Evolutionary conservation across 768 basidiomycete species (phyloP), one percentile per base, ranked within the genome.

Genomic region (Serendipita sp.): DNA sequence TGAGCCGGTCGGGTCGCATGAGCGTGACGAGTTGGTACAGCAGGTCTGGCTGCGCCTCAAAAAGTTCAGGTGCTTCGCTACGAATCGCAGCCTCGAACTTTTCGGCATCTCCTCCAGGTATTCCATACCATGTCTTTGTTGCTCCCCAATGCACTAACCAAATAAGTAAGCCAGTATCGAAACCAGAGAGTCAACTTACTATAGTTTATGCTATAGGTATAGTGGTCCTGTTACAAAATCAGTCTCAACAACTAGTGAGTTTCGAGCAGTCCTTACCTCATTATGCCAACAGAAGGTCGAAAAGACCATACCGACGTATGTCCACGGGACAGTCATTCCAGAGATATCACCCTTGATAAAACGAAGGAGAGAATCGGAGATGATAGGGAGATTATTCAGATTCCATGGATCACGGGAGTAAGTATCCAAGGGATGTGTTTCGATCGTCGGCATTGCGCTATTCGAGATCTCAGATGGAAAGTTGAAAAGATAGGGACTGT

Each of bases 251-350:
- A 5, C 47, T 38, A n/a, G 3, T 2, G 23, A 3, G 36, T 34
- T 13, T 52, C 15, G 2, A 28, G 23, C 13, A 47, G 34, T 13
- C 70, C 78, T 65, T 70, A 89, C 89, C 83, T 92, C 94, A 71
- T 99, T 99, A 76, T 99, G 96, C 96, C 96, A 99, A 73, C 95
- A 98, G 75, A 99, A 99, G 2, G 96, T 95, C 13, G 94, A 95
- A 73, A 99, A 99, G 16, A 92, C 80, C 95, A 98, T 98, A 54
- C 96, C 96, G 67, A 98, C 91, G 73, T 99, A 99, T 44, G 91
- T 96, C 94, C 93, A 97, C 10, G 94, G 94, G 8, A 97, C 91
- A 1, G 95, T 98, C 95, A 99, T 99, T 13, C 96, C 96, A 63
- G 94, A 97, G 64, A 99, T 96, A 73, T 98, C 94, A 3, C 92